Evolutionary conservation across 805 yeast species (phyloP), one percentile per base, ranked within the genome.

Genomic region (Candida ipomoeae): DNA sequence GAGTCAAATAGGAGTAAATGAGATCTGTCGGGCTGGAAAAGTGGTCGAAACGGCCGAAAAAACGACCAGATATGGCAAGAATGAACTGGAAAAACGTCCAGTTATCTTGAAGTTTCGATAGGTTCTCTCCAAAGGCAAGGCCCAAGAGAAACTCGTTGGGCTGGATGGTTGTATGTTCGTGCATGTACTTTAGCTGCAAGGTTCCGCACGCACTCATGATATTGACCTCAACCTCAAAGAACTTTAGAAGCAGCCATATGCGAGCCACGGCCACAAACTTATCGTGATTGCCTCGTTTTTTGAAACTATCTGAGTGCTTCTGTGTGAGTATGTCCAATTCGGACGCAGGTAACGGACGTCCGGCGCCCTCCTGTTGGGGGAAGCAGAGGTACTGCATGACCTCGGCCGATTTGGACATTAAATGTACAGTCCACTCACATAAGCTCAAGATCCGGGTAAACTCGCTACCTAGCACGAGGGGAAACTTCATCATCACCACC

Each of bases 191-290:
- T 11, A 40, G 20, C 35, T 54, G 57, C 40, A 48, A 40, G 23
- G 49, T 42, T 6, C 53, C 49, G 14, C 44, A 44, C 10, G 46
- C 40, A 18, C 53, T 42, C 11, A 55, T 36, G 5, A 46, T 46
- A 31, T 48, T 48, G 40, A 54, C 37, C 29, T 55, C 56, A 26
- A 50, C 51, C 34, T 55, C 59, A n/a, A 53, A 48, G 18, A 52
- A 33, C 31, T 52, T 35, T 7, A 52, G 46, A 18, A 52, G 47
- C 21, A 44, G 46, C 59, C 59, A 55, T n/a, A 52, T 48, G 15
- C 59, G 57, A 6, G 59, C 59, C 29, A 49, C 49, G 3, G 59
- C 57, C 13, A 51, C 39, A 40, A 51, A 54, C 40, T 49, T 38
- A 20, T 51, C 54, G 39, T 42, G 45, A 6, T 20, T 31, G 34